Evolutionary conservation across 768 basidiomycete genomes (phyloP).

Genomic region (Pseudohyphozyma bogoriensis): DNA sequence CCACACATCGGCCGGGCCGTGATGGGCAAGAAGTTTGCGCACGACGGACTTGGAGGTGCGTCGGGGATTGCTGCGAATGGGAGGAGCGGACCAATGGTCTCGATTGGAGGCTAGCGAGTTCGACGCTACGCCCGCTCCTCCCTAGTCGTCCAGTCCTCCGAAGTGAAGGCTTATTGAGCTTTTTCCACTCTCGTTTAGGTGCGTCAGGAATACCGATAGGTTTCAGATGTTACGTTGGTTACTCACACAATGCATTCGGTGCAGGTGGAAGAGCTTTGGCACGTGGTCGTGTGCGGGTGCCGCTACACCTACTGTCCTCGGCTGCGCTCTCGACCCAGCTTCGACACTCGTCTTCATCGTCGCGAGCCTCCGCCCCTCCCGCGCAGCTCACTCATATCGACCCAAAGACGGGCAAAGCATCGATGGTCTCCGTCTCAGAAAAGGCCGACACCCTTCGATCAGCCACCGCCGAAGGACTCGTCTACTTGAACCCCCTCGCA

Average conservation of each 20-base stretch:
- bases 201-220: too few relatives aligned
- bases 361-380: background rate
- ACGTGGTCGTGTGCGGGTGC: too few relatives aligned
- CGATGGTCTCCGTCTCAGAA: conserved; percentile 70
- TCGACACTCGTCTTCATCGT: too few relatives aligned
- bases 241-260: too few relatives aligned
- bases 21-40: conserved; percentile 30
- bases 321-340: background rate
- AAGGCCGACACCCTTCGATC: conserved; percentile 55
- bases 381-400: conserved; percentile 62
- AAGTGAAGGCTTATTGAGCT: too few relatives aligned
- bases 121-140: too few relatives aligned
- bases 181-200: too few relatives aligned
- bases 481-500: conserved; percentile 56
- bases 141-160: too few relatives aligned
- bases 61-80: conserved; percentile 19
- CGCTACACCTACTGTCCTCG: background rate
- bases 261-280: too few relatives aligned
- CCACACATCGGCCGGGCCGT: conserved; percentile 8
- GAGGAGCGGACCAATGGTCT: conserved; percentile 77
- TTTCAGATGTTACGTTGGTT: too few relatives aligned
- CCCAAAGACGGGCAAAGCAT: conserved; percentile 51
- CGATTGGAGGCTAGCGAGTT: conserved; percentile 78
- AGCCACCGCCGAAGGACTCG: conserved; percentile 66
- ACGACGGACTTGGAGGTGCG: conserved; percentile 32